Evolutionary conservation across 2,329 filamentous ascomycete genomes (phyloP).

Genomic region (Xylariaceae sp.): DNA sequence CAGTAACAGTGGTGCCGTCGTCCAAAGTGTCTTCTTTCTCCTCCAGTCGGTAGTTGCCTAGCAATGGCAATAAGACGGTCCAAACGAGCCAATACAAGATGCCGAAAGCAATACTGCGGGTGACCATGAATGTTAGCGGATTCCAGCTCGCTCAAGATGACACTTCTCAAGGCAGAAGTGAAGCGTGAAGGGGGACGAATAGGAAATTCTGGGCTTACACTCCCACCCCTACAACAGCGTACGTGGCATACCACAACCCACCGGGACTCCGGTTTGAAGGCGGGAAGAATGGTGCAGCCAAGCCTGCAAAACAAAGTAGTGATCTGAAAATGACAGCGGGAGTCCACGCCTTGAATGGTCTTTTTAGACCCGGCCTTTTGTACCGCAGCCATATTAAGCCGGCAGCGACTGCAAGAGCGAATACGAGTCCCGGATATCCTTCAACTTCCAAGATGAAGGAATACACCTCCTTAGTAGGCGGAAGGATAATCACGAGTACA

Average conservation of each 20-base stretch:
- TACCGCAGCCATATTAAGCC: conserved; percentile 58
- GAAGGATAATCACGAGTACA: conserved; percentile 58
- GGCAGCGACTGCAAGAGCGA: conserved; percentile 50
- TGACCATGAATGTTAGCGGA: not conserved
- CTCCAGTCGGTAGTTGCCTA: conserved; percentile 56
- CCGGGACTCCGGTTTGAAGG: conserved; percentile 43
- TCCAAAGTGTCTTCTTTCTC: conserved; percentile 54
- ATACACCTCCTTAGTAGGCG: conserved; percentile 61
- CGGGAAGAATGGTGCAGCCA: conserved; percentile 59
- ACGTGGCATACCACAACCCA: conserved; percentile 49
- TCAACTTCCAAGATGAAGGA: conserved; percentile 70
- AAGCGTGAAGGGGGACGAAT: not conserved
- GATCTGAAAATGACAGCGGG: conserved; percentile 54
- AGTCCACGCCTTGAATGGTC: conserved; percentile 62
- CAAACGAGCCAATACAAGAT: conserved; percentile 65
- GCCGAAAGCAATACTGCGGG: conserved; percentile 50
- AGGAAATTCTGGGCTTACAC: conserved; percentile 41
- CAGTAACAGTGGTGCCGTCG: conserved; percentile 64
- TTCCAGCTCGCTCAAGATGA: not conserved
- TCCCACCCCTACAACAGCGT: conserved; percentile 47
- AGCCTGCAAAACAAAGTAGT: conserved; percentile 46
- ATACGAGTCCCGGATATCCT: conserved; percentile 60
- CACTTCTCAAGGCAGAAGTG: not conserved
- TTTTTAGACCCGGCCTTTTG: conserved; percentile 52
- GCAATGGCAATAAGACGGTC: conserved; percentile 55